Evolutionary conservation across 305 asterid genomes (phyloP).

Genomic region (Fraxinus ornus): DNA sequence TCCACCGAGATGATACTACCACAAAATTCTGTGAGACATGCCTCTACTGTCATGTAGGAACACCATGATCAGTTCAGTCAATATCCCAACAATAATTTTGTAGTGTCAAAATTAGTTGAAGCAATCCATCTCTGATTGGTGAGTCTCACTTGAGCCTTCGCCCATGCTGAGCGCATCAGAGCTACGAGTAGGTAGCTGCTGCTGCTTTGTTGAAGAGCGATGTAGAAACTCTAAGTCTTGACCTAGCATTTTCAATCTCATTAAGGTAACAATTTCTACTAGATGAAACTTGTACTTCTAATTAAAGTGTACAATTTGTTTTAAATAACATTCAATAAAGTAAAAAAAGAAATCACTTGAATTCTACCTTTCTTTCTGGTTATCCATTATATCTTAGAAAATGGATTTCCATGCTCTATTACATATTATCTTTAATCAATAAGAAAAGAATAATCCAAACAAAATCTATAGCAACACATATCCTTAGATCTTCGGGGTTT

Average conservation of each 20-base stretch:
- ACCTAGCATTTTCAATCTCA: neutral
- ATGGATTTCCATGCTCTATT: neutral
- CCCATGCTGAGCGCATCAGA: neutral
- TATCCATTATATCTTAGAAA: neutral
- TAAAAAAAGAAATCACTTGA: neutral
- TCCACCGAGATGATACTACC: neutral
- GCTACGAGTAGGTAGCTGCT: neutral
- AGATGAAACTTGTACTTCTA: neutral
- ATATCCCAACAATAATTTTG: neutral
- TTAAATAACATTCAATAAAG: neutral
- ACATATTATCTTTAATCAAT: neutral
- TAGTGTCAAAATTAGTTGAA: neutral
- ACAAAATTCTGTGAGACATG: neutral
- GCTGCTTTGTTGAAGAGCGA: neutral
- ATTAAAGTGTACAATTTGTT: neutral
- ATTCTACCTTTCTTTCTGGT: neutral
- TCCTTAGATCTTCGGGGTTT: neutral
- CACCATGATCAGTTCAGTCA: neutral
- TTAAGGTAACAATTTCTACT: neutral
- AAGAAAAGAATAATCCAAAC: neutral
- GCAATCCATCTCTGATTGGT: neutral
- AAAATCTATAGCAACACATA: neutral
- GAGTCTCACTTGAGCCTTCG: neutral
- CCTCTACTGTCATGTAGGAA: neutral
- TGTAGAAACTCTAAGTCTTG: neutral